Evolutionary conservation across 148 eudicot genomes (phyloP).

Genomic region (Cornus kousa): DNA sequence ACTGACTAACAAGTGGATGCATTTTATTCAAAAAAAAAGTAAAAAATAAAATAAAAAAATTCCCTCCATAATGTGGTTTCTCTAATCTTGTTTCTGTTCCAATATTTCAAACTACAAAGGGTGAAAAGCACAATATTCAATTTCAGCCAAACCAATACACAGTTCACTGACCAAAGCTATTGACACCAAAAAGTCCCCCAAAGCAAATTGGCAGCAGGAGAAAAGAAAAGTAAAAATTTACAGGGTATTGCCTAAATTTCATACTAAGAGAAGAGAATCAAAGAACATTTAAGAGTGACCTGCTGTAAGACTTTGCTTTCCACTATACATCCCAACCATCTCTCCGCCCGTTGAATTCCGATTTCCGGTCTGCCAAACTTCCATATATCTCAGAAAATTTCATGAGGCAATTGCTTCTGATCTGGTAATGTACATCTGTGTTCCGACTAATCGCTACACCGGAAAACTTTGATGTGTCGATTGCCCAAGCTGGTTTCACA

Average conservation of each 20-base stretch:
- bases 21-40: too few species aligned
- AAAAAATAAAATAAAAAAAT: too few species aligned
- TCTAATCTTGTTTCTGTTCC: background rate
- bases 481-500: conserved; percentile 81
- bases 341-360: conserved; percentile 54
- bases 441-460: conserved; percentile 78
- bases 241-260: background rate
- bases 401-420: conserved; percentile 65
- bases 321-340: conserved; percentile 97
- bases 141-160: background rate
- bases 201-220: background rate
- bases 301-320: background rate
- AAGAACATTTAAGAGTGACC: background rate
- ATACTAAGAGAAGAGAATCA: background rate
- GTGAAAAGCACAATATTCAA: background rate
- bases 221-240: background rate
- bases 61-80: background rate
- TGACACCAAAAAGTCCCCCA: background rate
- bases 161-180: background rate
- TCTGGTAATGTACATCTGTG: conserved; percentile 67
- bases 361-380: conserved; percentile 51
- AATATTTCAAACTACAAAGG: background rate
- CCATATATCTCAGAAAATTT: conserved; percentile 67
- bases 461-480: conserved; percentile 83
- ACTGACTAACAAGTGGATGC: too few species aligned